Conservation (phyloP, 331 rosid genomes). For the Prunus yedoensis region DNA sequence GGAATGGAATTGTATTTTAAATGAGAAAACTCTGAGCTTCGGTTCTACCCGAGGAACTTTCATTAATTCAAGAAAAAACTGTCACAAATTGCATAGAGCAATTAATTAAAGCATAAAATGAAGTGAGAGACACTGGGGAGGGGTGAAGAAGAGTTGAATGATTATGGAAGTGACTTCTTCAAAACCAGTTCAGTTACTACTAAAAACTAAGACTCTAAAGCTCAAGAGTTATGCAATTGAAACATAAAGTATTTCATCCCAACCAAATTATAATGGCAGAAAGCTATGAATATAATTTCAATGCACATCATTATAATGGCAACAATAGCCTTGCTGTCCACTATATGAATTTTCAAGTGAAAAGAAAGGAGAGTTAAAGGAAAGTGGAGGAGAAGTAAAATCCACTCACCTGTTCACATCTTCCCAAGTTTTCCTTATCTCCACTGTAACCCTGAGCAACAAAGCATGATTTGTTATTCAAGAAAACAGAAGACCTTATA, state of each 20-base stretch:
- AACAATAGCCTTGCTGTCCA: conserved; percentile 11
- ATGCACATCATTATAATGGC: background rate
- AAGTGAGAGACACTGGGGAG: background rate
- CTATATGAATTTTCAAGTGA: conserved; percentile 3
- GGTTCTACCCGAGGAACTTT: conserved; percentile 87
- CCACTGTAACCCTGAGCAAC: conserved; percentile 67
- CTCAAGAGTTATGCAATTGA: background rate
- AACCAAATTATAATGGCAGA: background rate
- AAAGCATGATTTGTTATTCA: conserved; percentile 30
- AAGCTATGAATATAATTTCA: background rate
- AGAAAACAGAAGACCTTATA: conserved; percentile 14
- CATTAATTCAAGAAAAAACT: conserved; percentile 89
- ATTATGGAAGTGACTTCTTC: background rate
- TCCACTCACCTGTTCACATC: conserved; percentile 76
- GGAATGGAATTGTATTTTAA: conserved; percentile 72
- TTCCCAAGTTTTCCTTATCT: conserved; percentile 84
- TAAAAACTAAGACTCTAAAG: background rate
- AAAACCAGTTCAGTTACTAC: background rate
- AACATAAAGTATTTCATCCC: background rate
- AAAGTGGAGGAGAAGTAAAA: background rate
- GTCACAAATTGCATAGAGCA: conserved; percentile 25
- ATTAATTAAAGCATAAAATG: conserved; percentile 27
- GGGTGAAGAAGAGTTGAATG: background rate
- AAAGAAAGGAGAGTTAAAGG: background rate
- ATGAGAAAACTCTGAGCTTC: conserved; percentile 90